Base-by-base conservation (phyloP, 306 rosid species). In the Trifolium dubium region DNA sequence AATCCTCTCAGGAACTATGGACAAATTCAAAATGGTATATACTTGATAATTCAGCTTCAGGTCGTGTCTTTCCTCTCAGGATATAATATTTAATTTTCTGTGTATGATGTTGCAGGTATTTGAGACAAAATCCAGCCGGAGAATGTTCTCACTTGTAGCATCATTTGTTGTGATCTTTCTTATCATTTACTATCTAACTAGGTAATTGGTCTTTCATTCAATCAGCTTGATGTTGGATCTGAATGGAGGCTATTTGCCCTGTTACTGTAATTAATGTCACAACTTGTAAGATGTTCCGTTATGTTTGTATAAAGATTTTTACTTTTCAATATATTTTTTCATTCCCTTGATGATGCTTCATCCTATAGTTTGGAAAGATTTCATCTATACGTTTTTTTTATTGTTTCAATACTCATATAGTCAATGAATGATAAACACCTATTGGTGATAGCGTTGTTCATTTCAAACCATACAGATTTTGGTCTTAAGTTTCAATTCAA, bases 1-100 rank as follows among this genome's bases (percentile, higher is more conserved):
- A 39, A 80, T 89, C 83, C 88, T 93, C 61, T 84, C 98, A 10
- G 96, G 97, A 78, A 91, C 97, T 14, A 91, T 93, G 97, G 96
- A 93, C 83, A 88, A 86, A 73, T 91, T 93, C 74, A 93, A 93
- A 87, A 93, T 65, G 98, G 98, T 93, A 89, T 18, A 15, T 37
- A 9, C 35, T 19, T 65, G 46, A 46, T 37, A 17, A 4, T 63
- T 37, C 31, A 35, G 7, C 47, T 37, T 37, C 40, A 37, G 40
- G 40, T 37, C 14, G 49, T 34, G 44, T 37, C 51, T 75, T 63
- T 74, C 71, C 34, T 31, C 70, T 15, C 31, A 4, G 49, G 8
- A 37, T 54, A 28, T 35, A 53, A 44, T 5, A 64, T 68, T 37
- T 64, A 32, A 23, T 79, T 34, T 61, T 53, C 54, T 64, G 23